Evolutionary conservation across 257 asterid genomes (phyloP).

Genomic region (Cruciata laevipes): DNA sequence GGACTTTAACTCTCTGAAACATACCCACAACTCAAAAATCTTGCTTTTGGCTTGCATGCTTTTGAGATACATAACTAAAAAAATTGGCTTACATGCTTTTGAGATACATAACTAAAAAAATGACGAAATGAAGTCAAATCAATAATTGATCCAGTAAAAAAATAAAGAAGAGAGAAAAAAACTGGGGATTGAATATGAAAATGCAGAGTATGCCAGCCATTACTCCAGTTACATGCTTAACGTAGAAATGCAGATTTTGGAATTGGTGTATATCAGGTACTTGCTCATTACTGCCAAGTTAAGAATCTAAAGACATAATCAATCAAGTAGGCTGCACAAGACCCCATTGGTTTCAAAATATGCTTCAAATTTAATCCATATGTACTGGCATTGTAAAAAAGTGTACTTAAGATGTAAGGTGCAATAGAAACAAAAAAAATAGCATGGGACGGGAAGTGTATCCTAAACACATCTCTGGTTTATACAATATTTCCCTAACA

Average conservation of each 20-base stretch:
- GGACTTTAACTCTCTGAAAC: not conserved
- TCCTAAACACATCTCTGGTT: too few relatives aligned
- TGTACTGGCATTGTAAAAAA: too few relatives aligned
- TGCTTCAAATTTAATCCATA: too few relatives aligned
- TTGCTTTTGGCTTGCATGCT: not conserved
- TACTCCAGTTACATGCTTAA: not conserved
- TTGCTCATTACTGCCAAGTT: not conserved
- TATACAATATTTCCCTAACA: not conserved
- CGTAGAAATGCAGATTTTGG: too few relatives aligned
- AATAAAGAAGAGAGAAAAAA: not conserved
- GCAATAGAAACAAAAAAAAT: too few relatives aligned
- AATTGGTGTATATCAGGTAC: too few relatives aligned
- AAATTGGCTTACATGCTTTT: too few relatives aligned
- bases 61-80: not conserved
- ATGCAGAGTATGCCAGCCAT: not conserved
- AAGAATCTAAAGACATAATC: not conserved
- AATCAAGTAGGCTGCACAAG: not conserved
- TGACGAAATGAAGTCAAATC: not conserved
- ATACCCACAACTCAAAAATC: not conserved
- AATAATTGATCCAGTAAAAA: too few relatives aligned
- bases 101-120: too few relatives aligned
- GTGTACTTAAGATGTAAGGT: too few relatives aligned
- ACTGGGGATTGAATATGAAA: not conserved
- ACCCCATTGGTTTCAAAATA: too few relatives aligned
- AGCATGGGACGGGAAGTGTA: too few relatives aligned